Evolutionary conservation across 2,329 filamentous ascomycete genomes (phyloP).

Genomic region (Lomentospora prolificans): DNA sequence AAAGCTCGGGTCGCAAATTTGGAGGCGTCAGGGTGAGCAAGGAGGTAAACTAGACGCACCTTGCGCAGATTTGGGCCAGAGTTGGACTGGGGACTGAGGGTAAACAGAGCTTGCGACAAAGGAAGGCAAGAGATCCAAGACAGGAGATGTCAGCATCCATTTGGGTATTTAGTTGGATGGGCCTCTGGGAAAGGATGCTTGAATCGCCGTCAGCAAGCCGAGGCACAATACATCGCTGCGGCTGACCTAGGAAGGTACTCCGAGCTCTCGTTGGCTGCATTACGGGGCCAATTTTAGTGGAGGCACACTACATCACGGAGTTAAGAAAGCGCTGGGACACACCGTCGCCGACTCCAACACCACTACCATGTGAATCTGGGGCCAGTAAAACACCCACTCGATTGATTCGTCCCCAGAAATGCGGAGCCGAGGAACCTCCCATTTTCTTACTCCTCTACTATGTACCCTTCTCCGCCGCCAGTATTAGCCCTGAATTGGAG

Average conservation of each 20-base stretch:
- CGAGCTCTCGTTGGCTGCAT: background rate
- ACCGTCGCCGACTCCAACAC: background rate
- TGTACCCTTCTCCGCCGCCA: background rate
- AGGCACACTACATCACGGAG: background rate
- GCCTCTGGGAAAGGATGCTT: background rate
- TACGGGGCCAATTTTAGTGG: background rate
- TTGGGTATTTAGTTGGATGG: background rate
- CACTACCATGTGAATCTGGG: slow-evolving; percentile 1
- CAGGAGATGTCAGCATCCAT: background rate
- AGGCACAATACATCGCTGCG: background rate
- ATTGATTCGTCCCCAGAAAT: background rate
- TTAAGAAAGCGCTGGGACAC: background rate
- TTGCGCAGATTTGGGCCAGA: background rate
- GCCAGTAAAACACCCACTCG: background rate
- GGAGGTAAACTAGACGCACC: background rate
- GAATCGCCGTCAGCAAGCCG: background rate
- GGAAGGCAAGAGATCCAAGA: background rate
- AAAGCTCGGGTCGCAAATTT: background rate
- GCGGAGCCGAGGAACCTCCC: slow-evolving; percentile 2
- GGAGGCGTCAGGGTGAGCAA: background rate
- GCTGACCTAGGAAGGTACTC: background rate
- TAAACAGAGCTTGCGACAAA: background rate
- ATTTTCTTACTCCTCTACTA: background rate
- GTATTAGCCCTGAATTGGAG: too few relatives aligned
- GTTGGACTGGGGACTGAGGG: background rate